Conservation (phyloP, 2,329 filamentous ascomycete genomes). For the Talaromyces atroroseus region DNA sequence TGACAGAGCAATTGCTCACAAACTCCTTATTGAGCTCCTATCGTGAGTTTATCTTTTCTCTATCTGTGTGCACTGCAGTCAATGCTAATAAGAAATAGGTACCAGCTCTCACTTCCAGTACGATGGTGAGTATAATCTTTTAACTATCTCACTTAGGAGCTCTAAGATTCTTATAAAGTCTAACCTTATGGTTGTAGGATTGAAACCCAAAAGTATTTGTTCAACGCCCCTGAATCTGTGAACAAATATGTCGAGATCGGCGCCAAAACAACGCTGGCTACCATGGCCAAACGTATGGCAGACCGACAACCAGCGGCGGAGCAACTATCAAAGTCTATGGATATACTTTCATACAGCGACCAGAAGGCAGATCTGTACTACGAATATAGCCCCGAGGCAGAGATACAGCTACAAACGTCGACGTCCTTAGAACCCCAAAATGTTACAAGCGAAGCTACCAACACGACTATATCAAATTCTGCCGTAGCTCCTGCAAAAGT, state of each 20-base stretch:
- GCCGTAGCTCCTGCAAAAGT: neutral
- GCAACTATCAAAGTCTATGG: constrained; percentile 73
- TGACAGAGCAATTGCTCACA: neutral
- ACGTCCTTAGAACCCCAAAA: neutral
- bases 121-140: constrained; percentile 58
- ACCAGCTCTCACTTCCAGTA: constrained; percentile 97
- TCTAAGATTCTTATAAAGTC: too few relatives aligned
- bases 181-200: constrained; percentile 46
- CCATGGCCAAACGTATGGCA: constrained; percentile 5
- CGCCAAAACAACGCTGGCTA: constrained; percentile 41
- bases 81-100: constrained; percentile 37
- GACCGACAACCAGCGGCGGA: neutral
- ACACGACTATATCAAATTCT: neutral
- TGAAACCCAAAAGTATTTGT: constrained; percentile 97
- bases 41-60: neutral
- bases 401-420: neutral
- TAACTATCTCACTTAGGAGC: too few relatives aligned
- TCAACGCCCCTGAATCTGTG: constrained; percentile 87
- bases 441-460: neutral
- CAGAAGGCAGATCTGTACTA: constrained; percentile 95
- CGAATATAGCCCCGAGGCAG: constrained; percentile 54
- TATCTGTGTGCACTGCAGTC: too few relatives aligned
- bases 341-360: constrained; percentile 77
- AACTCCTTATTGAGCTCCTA: neutral
- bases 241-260: constrained; percentile 95